These are phyloP conservation scores for Tylopilus felleus DNA, from an alignment of 768 basidiomycete genomes.

Conservation along the genomic window DNA sequence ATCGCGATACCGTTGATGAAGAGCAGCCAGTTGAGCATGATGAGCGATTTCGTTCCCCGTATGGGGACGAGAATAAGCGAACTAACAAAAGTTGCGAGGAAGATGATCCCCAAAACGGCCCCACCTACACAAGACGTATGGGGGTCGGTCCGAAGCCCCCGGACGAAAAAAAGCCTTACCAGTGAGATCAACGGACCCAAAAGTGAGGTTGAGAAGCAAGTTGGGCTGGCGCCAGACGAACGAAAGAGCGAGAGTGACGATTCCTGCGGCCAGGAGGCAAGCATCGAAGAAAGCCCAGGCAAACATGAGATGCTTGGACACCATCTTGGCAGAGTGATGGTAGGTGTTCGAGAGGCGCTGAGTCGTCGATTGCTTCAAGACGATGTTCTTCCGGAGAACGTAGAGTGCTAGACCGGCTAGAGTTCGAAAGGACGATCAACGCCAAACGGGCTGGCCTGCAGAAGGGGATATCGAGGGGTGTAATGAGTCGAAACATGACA, in stretches of 20 bases:
- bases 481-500: background rate
- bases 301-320: conserved; percentile 65
- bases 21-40: conserved; percentile 74
- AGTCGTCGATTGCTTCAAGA: conserved; percentile 13
- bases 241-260: conserved; percentile 61
- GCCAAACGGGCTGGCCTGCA: conserved; percentile 51
- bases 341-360: conserved; percentile 1
- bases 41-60: conserved; percentile 64
- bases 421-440: conserved; percentile 63
- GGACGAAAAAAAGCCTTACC: conserved; percentile 39
- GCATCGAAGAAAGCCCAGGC: conserved; percentile 73
- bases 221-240: conserved; percentile 67
- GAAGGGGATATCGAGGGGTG: background rate
- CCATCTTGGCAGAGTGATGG: conserved; percentile 43
- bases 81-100: conserved; percentile 64
- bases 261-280: conserved; percentile 67
- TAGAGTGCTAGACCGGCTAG: conserved; percentile 40
- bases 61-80: conserved; percentile 72
- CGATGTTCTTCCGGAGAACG: conserved; percentile 53
- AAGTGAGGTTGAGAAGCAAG: conserved; percentile 70
- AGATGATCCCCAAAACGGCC: conserved; percentile 59
- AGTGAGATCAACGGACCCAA: conserved; percentile 54
- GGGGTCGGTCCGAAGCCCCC: background rate
- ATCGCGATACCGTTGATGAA: conserved; percentile 60
- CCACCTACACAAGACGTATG: conserved; percentile 49